Base-by-base conservation (phyloP, 1,284 basidiomycete species). In the Rugosomyces carneus region DNA sequence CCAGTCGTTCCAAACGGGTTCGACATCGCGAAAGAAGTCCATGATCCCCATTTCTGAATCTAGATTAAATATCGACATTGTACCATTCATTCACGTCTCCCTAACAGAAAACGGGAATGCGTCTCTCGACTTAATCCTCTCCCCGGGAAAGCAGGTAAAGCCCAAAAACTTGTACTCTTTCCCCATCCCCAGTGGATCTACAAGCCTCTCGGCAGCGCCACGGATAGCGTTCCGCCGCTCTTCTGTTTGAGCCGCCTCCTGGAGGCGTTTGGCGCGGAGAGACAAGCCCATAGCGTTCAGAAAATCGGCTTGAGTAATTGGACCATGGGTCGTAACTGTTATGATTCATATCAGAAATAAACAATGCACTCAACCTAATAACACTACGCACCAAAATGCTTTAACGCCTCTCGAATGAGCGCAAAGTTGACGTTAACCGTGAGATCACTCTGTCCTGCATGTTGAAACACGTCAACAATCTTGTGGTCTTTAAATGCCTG, bases 351-450 rank as follows among this genome's bases (percentile, higher is more conserved):
- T 73, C 47, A 32, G 35, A 23, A 36, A 39, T 36, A 24, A 23
- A 18, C 35, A 11, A 23, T 34, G 37, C 35, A 24, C 21, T 16
- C 36, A 10, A 23, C 32, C 15, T 27, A 26, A n/a, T 31, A 40
- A n/a, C 24, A 44, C 23, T 0, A 60, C 76, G 21, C 53, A 87
- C 87, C 83, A 2, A 78, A 64, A 45, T 78, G 79, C 0, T 64
- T 62, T 49, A 94, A 68, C 0, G 91, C 84, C 63, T 94, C 90
- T 54, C 77, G 76, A 34, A 99, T 72, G 61, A 90, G 90, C 0
- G 82, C 77, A 66, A 99, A 99, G 66, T 99, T 93, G 42, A 99
- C 95, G 59, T 99, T 97, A 24, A 88, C 85, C 0, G 96, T 99
- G 40, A 99, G 67, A 64, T 99, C 96, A 37, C 89, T 88, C 38